Evolutionary conservation across 345 rosid species (phyloP).

Genomic region (Mallotus nudiflorus): DNA sequence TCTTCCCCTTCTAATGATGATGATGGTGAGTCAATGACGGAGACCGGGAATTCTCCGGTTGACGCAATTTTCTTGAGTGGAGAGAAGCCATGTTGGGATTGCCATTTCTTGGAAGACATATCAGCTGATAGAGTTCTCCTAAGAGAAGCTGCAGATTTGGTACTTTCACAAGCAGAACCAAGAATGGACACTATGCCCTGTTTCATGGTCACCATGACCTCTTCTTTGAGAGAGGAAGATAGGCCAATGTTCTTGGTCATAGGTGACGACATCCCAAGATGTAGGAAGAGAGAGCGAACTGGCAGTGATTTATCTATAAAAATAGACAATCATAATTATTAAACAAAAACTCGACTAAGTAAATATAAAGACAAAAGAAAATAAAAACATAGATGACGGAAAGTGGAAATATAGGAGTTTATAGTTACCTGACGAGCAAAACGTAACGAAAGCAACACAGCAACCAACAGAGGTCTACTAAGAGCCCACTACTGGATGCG

Average conservation of each 20-base stretch:
- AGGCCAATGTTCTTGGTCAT: conserved; percentile 19
- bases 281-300: too few relatives aligned
- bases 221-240: conserved; percentile 28
- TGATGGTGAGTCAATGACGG: conserved; percentile 26
- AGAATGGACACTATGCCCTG: conserved; percentile 86
- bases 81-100: conserved; percentile 44
- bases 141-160: conserved; percentile 47
- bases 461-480: conserved; percentile 43
- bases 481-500: conserved; percentile 50
- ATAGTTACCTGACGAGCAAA: conserved; percentile 6
- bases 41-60: conserved; percentile 43
- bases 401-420: background rate
- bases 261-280: conserved; percentile 14
- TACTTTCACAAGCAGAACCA: conserved; percentile 39
- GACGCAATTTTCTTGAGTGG: conserved; percentile 60
- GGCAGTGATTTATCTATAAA: conserved; percentile 34
- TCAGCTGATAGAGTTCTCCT: conserved; percentile 81
- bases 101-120: conserved; percentile 81
- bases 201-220: conserved; percentile 26
- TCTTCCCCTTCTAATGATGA: conserved; percentile 31
- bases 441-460: conserved; percentile 19
- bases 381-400: too few relatives aligned
- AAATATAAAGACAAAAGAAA: background rate
- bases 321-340: background rate
- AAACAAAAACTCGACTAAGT: background rate